Percentiles rank a stretch among this genome's conserved stretches.
Conservation (phyloP, 768 basidiomycete genomes). For the Lactarius hengduanensis region DNA sequence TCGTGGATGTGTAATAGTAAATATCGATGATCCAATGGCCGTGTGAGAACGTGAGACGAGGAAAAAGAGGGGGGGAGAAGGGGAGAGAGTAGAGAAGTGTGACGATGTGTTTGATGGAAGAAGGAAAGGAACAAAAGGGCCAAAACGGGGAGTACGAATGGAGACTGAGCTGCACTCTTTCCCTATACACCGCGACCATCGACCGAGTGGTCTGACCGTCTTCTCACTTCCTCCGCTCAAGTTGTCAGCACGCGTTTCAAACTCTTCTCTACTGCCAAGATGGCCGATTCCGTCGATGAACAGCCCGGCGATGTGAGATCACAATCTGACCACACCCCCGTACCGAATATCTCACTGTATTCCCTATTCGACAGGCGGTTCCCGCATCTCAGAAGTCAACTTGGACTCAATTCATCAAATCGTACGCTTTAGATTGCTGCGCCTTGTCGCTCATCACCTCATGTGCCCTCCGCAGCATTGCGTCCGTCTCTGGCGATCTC, state of each 20-base stretch:
- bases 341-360: neutral
- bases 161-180: neutral
- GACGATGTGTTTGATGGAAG: conserved; percentile 11
- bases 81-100: neutral
- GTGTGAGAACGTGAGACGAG: neutral
- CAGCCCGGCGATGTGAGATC: conserved; percentile 22
- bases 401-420: conserved; percentile 91
- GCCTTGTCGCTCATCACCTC: conserved; percentile 16
- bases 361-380: conserved; percentile 50
- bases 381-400: conserved; percentile 80
- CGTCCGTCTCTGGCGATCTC: conserved; percentile 85
- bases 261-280: neutral
- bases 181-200: neutral
- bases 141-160: neutral
- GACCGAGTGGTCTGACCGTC: neutral
- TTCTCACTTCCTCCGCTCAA: neutral
- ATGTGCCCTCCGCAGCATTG: conserved; percentile 50
- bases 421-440: conserved; percentile 47
- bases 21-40: conserved; percentile 18
- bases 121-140: conserved; percentile 6
- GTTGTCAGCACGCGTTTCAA: neutral
- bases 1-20: conserved; percentile 26
- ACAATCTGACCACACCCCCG: neutral
- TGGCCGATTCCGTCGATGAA: conserved; percentile 16
- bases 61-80: no score